Evolutionary conservation across 345 rosid genomes (phyloP), one percentile per base, ranked within the genome.

Genomic region (Anacardium occidentale): DNA sequence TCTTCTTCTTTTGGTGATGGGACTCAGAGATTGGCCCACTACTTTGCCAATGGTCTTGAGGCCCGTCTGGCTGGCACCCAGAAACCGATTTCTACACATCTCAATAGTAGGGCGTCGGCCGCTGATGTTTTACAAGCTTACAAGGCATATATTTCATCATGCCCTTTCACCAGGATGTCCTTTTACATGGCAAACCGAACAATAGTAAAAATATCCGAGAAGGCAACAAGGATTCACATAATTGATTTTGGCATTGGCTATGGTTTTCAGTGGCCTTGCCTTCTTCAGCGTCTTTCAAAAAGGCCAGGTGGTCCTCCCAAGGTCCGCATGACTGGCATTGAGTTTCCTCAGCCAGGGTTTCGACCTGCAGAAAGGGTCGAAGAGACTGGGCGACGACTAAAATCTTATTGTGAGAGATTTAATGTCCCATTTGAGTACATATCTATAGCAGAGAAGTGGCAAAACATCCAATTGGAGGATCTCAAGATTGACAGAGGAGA

Each of bases 251-350:
- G 97, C 20, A 84, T 90, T 56, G 84, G 83, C 53, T 92, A 90
- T 75, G 97, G 97, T 18, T 90, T 92, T 69, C 97, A 92, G 42
- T 92, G 96, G 97, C 96, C 97, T 69, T 90, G 90, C 83, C 81
- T 90, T 14, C 90, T 92, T 60, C 86, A 90, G 59, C 85, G 87
- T 0, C 62, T 90, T 15, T 82, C 97, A 0, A 25, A 69, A 26
- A 79, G 85, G 55, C 56, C 54, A 1, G 85, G 75, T 9, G 90
- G 89, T 26, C 89, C 96, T 47, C 88, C 93, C 3, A 76, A 72
- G 75, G 67, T 92, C 70, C 91, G 96, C 0, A 86, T 92, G 21
- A 92, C 97, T 0, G 96, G 88, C 45, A 88, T 92, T 50, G 96
- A 92, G 79, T 81, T 88, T 47, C 97, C 96, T 24, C 97, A 92